Evolutionary conservation across 2,329 filamentous ascomycete genomes (phyloP).

Genomic region (Aspergillus sp.): DNA sequence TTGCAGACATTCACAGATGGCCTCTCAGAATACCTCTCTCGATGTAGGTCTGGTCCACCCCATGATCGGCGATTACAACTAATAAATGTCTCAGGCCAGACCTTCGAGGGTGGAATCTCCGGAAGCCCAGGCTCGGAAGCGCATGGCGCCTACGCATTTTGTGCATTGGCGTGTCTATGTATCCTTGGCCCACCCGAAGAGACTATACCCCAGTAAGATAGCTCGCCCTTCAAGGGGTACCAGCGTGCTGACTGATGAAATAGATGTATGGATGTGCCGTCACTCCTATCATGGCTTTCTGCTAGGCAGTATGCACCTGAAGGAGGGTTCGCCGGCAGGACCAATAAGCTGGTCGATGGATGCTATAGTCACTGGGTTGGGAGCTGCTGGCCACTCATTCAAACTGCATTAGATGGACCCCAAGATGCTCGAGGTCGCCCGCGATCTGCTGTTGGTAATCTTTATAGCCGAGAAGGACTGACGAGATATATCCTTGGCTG

Average conservation of each 20-base stretch:
- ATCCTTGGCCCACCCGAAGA: slow-evolving; percentile 78
- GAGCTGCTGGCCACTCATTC: slow-evolving; percentile 87
- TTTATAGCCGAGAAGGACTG: slow-evolving; percentile 81
- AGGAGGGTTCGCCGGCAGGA: slow-evolving; percentile 88
- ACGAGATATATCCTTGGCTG: slow-evolving; percentile 87
- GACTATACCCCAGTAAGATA: slow-evolving; percentile 68
- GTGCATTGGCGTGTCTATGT: slow-evolving; percentile 82
- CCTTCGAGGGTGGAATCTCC: slow-evolving; percentile 91
- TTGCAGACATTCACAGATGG: slow-evolving; percentile 67
- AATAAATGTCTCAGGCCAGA: slow-evolving; percentile 64
- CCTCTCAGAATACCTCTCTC: slow-evolving; percentile 75
- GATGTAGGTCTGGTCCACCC: slow-evolving; percentile 60
- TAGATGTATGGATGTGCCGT: slow-evolving; percentile 74
- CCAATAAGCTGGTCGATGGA: slow-evolving; percentile 96
- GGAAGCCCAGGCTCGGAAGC: slow-evolving; percentile 84
- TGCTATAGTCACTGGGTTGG: slow-evolving; percentile 99
- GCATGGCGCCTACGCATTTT: slow-evolving; percentile 96
- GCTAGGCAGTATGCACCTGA: slow-evolving; percentile 87
- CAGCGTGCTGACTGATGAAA: slow-evolving; percentile 15
- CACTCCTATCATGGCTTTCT: slow-evolving; percentile 83
- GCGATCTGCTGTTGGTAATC: slow-evolving; percentile 29
- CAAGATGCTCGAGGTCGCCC: slow-evolving; percentile 26
- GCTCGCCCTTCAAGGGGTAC: slow-evolving; percentile 2
- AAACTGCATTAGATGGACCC: slow-evolving; percentile 69
- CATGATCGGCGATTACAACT: slow-evolving; percentile 2